Base-by-base conservation (phyloP, 2,329 filamentous ascomycete species). In the Neodidymelliopsis sp. region DNA sequence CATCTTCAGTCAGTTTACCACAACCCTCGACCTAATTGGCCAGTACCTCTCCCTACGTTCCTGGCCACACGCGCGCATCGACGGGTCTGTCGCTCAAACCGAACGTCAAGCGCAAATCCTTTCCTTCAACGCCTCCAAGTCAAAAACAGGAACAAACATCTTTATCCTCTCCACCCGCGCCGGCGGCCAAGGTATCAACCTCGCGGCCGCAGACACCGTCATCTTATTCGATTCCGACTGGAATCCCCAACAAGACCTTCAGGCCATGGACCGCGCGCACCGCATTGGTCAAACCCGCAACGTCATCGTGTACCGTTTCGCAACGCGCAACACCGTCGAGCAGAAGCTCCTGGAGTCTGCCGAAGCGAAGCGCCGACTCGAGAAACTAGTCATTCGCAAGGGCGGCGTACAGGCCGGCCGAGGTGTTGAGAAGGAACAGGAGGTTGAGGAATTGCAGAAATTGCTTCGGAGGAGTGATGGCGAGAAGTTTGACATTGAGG, bases 1-100 rank as follows among this genome's bases (percentile, higher is more conserved):
- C 34, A 91, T 99, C 40, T 99, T 99, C 73, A 95, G 90, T 0
- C 94, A 99, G 67, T 99, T 99, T 76, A 95, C 92, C 49, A 96
- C 88, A 0, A 92, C 96, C 56, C 84, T 99, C 0, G 91, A 97
- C 65, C 88, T 99, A 2, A 79, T 99, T 0, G 85, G 95, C 55
- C 88, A 93, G 45, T 99, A 96, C 75, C 91, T 91, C 35, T 78
- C 76, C n/a, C 81, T 97, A 1, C 87, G 90, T 6, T 76, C 79
- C 1, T 97, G 91, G 90, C 83, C 86, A 1, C 82, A 88, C 18
- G 96, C 92, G 65, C 90, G 94, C 5, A 96, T 99, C 43, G 94
- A 97, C 62, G 94, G 94, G 9, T 86, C 84, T 1, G 90, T 97
- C 4, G 81, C 88, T 0, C 92, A 97, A 61, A 78, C 66, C 1